Percentiles rank a stretch among this genome's conserved stretches.
Conservation (phyloP, 768 basidiomycete genomes). For the Bullera alba region DNA sequence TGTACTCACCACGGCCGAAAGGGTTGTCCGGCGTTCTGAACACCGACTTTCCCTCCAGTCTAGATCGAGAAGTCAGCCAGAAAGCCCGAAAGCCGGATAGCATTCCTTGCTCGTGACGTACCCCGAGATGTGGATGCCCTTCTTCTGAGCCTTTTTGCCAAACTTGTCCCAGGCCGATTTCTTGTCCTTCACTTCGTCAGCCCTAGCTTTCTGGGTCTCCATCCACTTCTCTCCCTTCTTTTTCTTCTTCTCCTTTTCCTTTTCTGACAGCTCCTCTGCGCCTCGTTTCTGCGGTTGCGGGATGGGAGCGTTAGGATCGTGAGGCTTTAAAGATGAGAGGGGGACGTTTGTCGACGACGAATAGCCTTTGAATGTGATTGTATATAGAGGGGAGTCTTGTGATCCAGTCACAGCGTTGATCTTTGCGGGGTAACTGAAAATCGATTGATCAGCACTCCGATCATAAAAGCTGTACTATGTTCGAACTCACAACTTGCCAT, state of each 20-base stretch:
- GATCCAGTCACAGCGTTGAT: conserved; percentile 43
- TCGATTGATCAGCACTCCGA: not conserved
- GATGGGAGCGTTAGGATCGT: conserved; percentile 31
- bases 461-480: not conserved
- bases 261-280: conserved; percentile 36
- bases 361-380: conserved; percentile 46
- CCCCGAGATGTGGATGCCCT: conserved; percentile 46
- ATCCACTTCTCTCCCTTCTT: conserved; percentile 48
- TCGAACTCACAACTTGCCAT: conserved; percentile 43
- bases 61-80: conserved; percentile 6
- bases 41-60: conserved; percentile 44
- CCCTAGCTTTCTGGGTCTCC: conserved; percentile 41
- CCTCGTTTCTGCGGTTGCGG: conserved; percentile 38
- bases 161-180: conserved; percentile 47
- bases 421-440: conserved; percentile 42
- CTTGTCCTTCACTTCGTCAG: conserved; percentile 45
- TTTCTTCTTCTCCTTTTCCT: conserved; percentile 47
- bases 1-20: conserved; percentile 20
- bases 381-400: conserved; percentile 40
- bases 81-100: not conserved
- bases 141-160: conserved; percentile 47
- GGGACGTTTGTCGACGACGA: conserved; percentile 44
- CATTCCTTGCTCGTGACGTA: conserved; percentile 1
- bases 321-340: conserved; percentile 34
- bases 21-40: conserved; percentile 43